Percentiles rank a stretch among this genome's conserved stretches.
Conservation (phyloP, 495 filamentous ascomycete genomes). For the Aspergillus sparsus region DNA sequence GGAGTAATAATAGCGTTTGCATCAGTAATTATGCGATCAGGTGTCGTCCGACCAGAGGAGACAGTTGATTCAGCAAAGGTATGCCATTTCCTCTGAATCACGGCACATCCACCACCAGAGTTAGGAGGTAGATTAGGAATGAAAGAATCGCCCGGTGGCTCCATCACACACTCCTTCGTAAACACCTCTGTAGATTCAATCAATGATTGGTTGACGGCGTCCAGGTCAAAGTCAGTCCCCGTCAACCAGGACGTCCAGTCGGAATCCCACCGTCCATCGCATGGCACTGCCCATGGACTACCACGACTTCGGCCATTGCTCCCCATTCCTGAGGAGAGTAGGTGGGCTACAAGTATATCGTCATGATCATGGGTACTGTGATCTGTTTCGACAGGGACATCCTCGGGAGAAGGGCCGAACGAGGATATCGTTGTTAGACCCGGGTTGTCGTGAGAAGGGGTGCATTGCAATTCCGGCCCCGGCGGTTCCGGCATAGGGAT, state of each 20-base stretch:
- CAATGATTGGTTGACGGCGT: neutral
- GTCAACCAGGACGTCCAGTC: slow-evolving; percentile 7
- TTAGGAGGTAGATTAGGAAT: no score
- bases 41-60: no score
- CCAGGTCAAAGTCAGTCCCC: slow-evolving; percentile 5
- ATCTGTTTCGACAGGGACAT: neutral
- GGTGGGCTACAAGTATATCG: neutral
- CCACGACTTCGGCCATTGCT: neutral
- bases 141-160: neutral
- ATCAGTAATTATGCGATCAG: no score
- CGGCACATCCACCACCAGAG: no score
- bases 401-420: neutral
- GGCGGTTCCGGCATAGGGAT: neutral
- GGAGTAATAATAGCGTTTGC: no score
- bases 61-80: no score
- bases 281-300: slow-evolving; percentile 1
- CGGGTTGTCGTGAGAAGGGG: neutral
- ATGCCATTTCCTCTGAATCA: no score
- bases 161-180: neutral
- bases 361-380: neutral
- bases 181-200: neutral
- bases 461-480: neutral
- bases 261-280: slow-evolving; percentile 1
- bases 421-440: neutral
- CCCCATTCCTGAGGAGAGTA: slow-evolving; percentile 2